Base-by-base conservation (phyloP, 495 filamentous ascomycete species). In the Hypoxylon perforatum region DNA sequence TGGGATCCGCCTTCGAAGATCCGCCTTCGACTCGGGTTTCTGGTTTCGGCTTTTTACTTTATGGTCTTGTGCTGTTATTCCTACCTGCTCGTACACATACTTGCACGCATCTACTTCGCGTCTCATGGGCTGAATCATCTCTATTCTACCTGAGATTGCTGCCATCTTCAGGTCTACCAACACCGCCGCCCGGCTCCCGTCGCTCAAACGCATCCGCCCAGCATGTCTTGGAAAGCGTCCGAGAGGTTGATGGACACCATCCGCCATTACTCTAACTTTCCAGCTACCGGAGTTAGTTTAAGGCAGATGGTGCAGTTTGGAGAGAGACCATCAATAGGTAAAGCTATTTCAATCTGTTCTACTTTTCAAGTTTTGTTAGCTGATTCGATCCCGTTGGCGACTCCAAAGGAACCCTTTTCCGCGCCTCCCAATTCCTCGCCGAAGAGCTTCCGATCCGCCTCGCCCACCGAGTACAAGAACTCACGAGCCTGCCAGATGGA, bases 221-320 rank as follows among this genome's bases (percentile, higher is more conserved):
- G 71, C 63, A 93, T 93, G 91, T 84, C 86, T 81, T 97, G 94
- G 94, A 96, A 90, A 83, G 87, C 85, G 78, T 89, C 91, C 53
- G 91, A 95, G 79, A 82, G 86, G 80, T 78, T 99, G 89, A 94
- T 97, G 93, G 90, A 96, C 67, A 97, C 91, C 87, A 99, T 99
- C 91, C 92, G 91, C 77, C 94, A 97, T 84, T 97, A 97, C 86
- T 91, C 92, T 75, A 90, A 87, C 82, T 98, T 98, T 78, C 96
- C 96, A 59, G 95, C 95, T 61, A 99, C 96, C 38, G 95, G 95
- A 64, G 94, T 97, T 70, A 97, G 93, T 71, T 82, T 99, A 76
- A 85, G 95, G 76, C 95, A 99, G 83, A 98, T 98, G 95, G 95
- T 99, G 48, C 95, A 98, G 77, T 99, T 98, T 79, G 96, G 96